Evolutionary conservation across 805 yeast species (phyloP), one percentile per base, ranked within the genome.

Genomic region (Myxozyma mucilagina): DNA sequence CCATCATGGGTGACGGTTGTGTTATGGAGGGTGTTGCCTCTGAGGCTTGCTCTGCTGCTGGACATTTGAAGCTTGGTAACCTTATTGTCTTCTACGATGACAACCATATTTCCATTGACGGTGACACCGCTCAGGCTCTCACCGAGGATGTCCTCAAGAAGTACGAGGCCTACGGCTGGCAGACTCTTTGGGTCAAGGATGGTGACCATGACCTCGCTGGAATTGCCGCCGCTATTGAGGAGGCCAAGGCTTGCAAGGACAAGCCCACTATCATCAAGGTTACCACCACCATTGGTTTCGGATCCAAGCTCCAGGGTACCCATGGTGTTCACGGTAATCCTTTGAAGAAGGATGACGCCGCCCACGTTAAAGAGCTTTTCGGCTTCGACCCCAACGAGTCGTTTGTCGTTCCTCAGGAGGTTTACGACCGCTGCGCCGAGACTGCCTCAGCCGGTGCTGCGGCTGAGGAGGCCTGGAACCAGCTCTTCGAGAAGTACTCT

Each of bases 301-400:
- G 99, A 73, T 94, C 98, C 54, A 75, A 85, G 71, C 78, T 80
- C 67, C 84, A 83, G 70, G 98, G 98, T 71, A 84, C 97, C 65
- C 93, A 88, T 78, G 80, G 87, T 70, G 98, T 94, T 59, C 99
- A 94, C 79, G 99, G 99, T 78, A 80, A 97, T 68, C 97, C 99
- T 72, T 84, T 93, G 78, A 91, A 92, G 84, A 79, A 91, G 51
- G 98, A 91, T 73, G 99, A 93, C 74, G 82, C 92, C 72, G 84
- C 81, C 71, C 97, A 90, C 78, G 81, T 93, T 78, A 94, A 91
- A 83, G 75, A 79, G 72, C 81, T 82, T 73, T 86, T 84, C 72
- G 97, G 97, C 61, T 92, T 93, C 82, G 82, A 91, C 84, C 96
- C 97, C 67, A 84, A 82, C 51, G 82, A 90, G 79, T 73, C 82